Evolutionary conservation across 257 asterid genomes (phyloP).

Genomic region (Mitragyna speciosa): DNA sequence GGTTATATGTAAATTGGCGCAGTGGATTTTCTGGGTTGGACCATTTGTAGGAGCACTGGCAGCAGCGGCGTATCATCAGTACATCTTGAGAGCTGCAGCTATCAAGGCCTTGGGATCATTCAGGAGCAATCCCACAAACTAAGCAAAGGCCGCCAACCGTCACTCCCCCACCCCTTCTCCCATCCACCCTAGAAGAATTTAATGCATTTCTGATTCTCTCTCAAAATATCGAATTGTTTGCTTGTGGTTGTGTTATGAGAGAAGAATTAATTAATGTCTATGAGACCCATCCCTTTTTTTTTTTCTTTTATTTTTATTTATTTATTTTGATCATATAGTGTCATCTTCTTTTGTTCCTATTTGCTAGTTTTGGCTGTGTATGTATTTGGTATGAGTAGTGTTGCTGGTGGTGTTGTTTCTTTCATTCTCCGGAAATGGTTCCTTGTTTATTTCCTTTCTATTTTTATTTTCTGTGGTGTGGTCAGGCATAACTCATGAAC

Average conservation of each 20-base stretch:
- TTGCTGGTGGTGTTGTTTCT: constrained; percentile 11
- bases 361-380: constrained; percentile 25
- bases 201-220: neutral
- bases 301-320: neutral
- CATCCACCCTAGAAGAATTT: neutral
- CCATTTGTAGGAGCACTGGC: constrained; percentile 78
- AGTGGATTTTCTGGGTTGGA: constrained; percentile 98
- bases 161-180: neutral
- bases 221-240: constrained; percentile 16
- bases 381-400: constrained; percentile 23
- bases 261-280: constrained; percentile 6
- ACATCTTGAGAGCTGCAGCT: constrained; percentile 79
- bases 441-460: too few species aligned
- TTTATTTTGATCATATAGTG: neutral
- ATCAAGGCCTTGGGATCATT: constrained; percentile 83
- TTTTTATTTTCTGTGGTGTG: too few species aligned
- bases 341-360: constrained; percentile 1
- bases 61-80: constrained; percentile 86
- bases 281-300: neutral
- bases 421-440: constrained; percentile 2
- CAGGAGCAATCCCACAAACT: constrained; percentile 81
- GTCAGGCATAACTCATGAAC: too few species aligned
- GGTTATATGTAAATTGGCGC: constrained; percentile 15
- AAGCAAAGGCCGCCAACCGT: neutral
- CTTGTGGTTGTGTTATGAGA: constrained; percentile 20